These are phyloP conservation scores for Leishmania amazonensis DNA, from an alignment of 208 protist species.

Conservation along the genomic window DNA sequence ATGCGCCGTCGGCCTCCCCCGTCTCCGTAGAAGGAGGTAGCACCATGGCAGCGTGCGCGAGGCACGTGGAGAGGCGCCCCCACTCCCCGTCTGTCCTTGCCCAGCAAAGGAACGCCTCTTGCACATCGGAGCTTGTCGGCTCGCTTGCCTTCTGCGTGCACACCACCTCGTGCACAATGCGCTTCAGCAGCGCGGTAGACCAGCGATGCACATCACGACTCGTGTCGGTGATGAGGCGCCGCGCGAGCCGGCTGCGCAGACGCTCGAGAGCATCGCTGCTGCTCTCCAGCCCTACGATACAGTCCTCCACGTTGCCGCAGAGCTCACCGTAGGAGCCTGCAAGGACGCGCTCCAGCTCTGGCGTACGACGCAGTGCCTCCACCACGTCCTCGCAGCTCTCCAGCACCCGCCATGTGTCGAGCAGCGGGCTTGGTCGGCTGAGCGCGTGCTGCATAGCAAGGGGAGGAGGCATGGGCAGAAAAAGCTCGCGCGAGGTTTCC, in stretches of 20 bases:
- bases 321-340: conserved; percentile 61
- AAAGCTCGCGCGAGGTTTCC: conserved; percentile 33
- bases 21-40: conserved; percentile 42
- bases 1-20: neutral
- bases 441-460: conserved; percentile 31
- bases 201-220: conserved; percentile 52
- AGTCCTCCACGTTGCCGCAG: conserved; percentile 56
- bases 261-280: conserved; percentile 46
- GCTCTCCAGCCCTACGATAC: conserved; percentile 39
- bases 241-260: conserved; percentile 69
- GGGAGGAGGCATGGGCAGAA: conserved; percentile 49
- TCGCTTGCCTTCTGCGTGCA: conserved; percentile 34
- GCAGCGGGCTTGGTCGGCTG: conserved; percentile 22
- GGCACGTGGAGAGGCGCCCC: conserved; percentile 37
- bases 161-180: conserved; percentile 53
- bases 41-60: conserved; percentile 47
- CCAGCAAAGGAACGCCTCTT: conserved; percentile 41
- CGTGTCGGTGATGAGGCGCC: conserved; percentile 62
- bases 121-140: conserved; percentile 24
- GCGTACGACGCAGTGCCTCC: conserved; percentile 41
- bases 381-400: conserved; percentile 35
- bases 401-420: conserved; percentile 54
- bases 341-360: conserved; percentile 61
- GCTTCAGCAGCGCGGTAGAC: conserved; percentile 42
- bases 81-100: conserved; percentile 16